Conservation (phyloP, 192 early-diverging fungal genomes). For the Rhizophagus sp. region DNA sequence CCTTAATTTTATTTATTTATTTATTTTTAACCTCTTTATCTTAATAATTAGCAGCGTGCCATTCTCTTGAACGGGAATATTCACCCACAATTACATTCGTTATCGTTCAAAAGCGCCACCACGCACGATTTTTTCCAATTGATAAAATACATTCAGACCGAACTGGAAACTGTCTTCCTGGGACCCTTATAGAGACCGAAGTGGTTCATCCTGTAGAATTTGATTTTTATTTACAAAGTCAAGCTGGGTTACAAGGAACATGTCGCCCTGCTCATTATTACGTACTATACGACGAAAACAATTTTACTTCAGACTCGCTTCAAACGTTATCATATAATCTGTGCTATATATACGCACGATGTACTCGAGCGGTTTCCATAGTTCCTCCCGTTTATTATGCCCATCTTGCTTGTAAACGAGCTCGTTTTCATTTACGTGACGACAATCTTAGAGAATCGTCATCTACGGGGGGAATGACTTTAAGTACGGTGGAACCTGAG, state of each 20-base stretch:
- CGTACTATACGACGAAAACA: neutral
- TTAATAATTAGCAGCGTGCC: neutral
- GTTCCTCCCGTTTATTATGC: neutral
- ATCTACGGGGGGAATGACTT: too few species aligned
- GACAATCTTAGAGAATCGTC: too few species aligned
- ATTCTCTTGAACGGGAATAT: neutral
- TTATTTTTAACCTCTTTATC: neutral
- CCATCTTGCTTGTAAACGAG: neutral
- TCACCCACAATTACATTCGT: neutral
- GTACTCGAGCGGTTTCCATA: slow-evolving; percentile 75
- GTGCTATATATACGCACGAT: slow-evolving; percentile 83
- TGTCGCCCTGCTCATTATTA: neutral
- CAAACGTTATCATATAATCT: slow-evolving; percentile 82
- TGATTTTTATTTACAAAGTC: neutral
- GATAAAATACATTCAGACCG: neutral
- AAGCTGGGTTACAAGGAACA: neutral
- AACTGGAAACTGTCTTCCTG: neutral
- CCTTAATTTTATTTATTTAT: too few species aligned
- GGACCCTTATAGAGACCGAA: neutral
- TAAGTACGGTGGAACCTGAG: too few species aligned
- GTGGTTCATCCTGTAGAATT: neutral
- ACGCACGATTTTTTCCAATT: neutral
- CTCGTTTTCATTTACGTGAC: neutral
- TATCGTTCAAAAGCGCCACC: neutral
- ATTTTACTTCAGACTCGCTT: slow-evolving; percentile 29